Evolutionary conservation across 805 yeast species (phyloP).

Genomic region (Cyberlindnera bimundalis): DNA sequence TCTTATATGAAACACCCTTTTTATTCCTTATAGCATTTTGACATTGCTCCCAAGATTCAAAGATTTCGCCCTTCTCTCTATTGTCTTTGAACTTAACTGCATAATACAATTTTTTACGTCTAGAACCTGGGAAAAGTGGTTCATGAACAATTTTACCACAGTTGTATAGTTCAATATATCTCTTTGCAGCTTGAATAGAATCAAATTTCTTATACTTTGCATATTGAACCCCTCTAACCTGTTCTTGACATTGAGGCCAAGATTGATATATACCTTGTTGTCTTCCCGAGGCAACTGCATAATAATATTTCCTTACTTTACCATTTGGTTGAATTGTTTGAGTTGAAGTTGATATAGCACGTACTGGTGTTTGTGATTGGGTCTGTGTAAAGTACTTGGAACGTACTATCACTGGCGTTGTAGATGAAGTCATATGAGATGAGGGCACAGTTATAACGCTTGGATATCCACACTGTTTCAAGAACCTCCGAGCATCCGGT

Average conservation of each 20-base stretch:
- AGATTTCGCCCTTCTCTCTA: slow-evolving; percentile 26
- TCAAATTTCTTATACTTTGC: slow-evolving; percentile 40
- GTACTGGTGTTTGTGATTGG: too few species aligned
- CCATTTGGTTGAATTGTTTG: not conserved
- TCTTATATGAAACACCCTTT: slow-evolving; percentile 40
- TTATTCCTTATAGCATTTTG: slow-evolving; percentile 27
- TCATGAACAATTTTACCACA: not conserved
- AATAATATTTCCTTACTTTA: slow-evolving; percentile 27
- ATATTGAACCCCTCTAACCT: slow-evolving; percentile 43
- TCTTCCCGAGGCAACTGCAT: slow-evolving; percentile 57
- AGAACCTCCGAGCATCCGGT: not conserved
- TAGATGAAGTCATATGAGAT: too few species aligned
- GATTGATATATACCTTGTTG: slow-evolving; percentile 50
- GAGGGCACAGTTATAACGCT: too few species aligned
- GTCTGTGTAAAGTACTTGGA: slow-evolving; percentile 1
- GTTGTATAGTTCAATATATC: slow-evolving; percentile 30
- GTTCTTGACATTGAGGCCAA: slow-evolving; percentile 57
- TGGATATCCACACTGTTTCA: not conserved
- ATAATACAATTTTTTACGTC: slow-evolving; percentile 21
- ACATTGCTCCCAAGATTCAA: slow-evolving; percentile 33
- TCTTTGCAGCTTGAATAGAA: slow-evolving; percentile 45
- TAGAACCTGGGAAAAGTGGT: not conserved
- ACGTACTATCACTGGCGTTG: not conserved
- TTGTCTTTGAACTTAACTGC: slow-evolving; percentile 30
- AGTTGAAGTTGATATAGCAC: too few species aligned